phyloP scores from a whole-genome alignment of 768 basidiomycete genomes.

The Boletus pseudopeckii region DNA sequence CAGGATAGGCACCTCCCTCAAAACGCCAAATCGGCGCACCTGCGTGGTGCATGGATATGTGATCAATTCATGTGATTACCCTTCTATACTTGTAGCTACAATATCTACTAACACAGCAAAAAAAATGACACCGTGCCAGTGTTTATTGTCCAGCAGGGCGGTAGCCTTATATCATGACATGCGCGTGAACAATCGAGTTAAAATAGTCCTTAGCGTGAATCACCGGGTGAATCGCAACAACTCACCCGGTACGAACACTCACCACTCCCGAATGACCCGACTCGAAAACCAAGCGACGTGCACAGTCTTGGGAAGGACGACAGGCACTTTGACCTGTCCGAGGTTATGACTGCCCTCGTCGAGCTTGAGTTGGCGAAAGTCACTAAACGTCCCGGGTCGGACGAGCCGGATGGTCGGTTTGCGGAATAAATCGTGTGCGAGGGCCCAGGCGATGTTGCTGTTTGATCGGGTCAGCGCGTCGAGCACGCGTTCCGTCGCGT shows the following conservation, averaged over 20 bases:
- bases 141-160: too few relatives aligned
- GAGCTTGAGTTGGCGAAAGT: slow-evolving; percentile 16
- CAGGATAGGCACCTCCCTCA: too few relatives aligned
- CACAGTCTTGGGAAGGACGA: slow-evolving; percentile 14
- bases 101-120: too few relatives aligned
- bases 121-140: too few relatives aligned
- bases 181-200: too few relatives aligned
- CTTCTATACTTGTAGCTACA: too few relatives aligned
- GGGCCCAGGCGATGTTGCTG: background rate
- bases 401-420: slow-evolving; percentile 24
- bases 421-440: background rate
- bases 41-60: too few relatives aligned
- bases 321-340: slow-evolving; percentile 22
- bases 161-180: too few relatives aligned
- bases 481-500: slow-evolving; percentile 4
- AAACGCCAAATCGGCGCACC: too few relatives aligned
- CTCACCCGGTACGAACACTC: background rate
- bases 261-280: slow-evolving; percentile 17
- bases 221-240: too few relatives aligned
- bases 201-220: too few relatives aligned
- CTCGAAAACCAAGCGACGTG: slow-evolving; percentile 12
- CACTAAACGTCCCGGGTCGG: slow-evolving; percentile 19
- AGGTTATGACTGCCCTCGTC: slow-evolving; percentile 5
- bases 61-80: too few relatives aligned
- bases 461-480: slow-evolving; percentile 1